A percentile compares a stretch with the other conserved stretches of the same genome.
Conservation (phyloP, 176 grass and related monocot species). For the Eremochloa ophiuroides region DNA sequence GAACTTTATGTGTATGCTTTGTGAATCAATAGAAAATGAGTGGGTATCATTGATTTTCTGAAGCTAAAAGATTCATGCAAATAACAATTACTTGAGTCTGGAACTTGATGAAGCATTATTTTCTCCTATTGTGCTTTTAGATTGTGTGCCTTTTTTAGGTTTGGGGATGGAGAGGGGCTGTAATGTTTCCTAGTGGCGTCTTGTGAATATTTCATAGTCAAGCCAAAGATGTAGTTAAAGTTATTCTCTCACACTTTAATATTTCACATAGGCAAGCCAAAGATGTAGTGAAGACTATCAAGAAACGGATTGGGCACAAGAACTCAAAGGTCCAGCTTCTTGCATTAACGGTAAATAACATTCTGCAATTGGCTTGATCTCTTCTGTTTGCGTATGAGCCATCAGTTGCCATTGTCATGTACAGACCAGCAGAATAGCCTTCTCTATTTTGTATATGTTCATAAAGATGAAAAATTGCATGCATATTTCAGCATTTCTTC, state of each 20-base stretch:
- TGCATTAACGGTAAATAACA: constrained; percentile 57
- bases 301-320: constrained; percentile 82
- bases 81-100: background rate
- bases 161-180: background rate
- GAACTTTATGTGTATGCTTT: background rate
- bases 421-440: background rate
- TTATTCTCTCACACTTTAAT: constrained; percentile 17
- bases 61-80: background rate
- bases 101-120: background rate
- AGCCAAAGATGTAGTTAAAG: background rate
- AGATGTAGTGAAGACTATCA: constrained; percentile 80
- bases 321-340: constrained; percentile 92
- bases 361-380: constrained; percentile 2
- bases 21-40: background rate
- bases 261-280: constrained; percentile 65
- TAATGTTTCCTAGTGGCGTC: background rate
- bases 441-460: constrained; percentile 10
- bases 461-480: background rate
- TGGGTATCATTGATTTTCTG: background rate
- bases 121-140: constrained; percentile 4
- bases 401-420: background rate
- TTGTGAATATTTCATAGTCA: background rate
- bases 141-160: background rate
- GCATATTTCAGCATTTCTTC: constrained; percentile 9
- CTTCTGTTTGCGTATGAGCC: background rate